Evolutionary conservation across 139 green algal genomes (phyloP).

Genomic region (Mesotaenium endlicherianum): DNA sequence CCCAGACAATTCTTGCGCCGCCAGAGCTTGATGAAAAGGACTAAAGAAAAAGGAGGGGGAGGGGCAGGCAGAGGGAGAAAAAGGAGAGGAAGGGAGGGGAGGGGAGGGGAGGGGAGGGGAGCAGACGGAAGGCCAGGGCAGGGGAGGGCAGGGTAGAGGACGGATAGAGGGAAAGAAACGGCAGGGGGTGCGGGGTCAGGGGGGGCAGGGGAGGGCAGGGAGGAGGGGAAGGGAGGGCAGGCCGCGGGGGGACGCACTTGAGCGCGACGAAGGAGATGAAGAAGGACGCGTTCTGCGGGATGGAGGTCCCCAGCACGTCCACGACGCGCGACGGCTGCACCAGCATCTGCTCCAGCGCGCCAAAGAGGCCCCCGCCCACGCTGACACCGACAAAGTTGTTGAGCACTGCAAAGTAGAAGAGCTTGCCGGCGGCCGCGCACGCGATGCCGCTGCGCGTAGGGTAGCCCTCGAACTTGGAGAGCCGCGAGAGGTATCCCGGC

Average conservation of each 20-base stretch:
- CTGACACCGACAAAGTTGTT: slow-evolving; percentile 52
- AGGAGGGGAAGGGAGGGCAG: neutral
- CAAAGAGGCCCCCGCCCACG: slow-evolving; percentile 16
- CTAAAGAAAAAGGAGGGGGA: neutral
- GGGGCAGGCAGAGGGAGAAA: neutral
- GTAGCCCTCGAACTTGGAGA: slow-evolving; percentile 41
- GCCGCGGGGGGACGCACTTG: neutral
- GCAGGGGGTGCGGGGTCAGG: neutral
- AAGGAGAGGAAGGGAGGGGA: neutral
- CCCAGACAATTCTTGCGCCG: too few relatives aligned
- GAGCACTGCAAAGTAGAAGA: slow-evolving; percentile 54
- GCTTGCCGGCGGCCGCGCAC: slow-evolving; percentile 27
- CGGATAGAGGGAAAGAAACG: neutral
- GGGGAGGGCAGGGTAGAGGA: neutral
- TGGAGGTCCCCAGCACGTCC: slow-evolving; percentile 29
- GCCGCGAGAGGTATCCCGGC: slow-evolving; percentile 25
- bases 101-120: neutral
- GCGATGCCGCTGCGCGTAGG: neutral
- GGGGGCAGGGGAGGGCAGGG: neutral
- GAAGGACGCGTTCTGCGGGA: slow-evolving; percentile 49
- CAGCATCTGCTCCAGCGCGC: slow-evolving; percentile 17
- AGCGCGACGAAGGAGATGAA: slow-evolving; percentile 52
- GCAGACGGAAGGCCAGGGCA: neutral
- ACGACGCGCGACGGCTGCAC: slow-evolving; percentile 15
- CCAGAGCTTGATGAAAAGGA: too few relatives aligned